Evolutionary conservation across 768 basidiomycete genomes (phyloP).

Genomic region (Kondoa malvinella): DNA sequence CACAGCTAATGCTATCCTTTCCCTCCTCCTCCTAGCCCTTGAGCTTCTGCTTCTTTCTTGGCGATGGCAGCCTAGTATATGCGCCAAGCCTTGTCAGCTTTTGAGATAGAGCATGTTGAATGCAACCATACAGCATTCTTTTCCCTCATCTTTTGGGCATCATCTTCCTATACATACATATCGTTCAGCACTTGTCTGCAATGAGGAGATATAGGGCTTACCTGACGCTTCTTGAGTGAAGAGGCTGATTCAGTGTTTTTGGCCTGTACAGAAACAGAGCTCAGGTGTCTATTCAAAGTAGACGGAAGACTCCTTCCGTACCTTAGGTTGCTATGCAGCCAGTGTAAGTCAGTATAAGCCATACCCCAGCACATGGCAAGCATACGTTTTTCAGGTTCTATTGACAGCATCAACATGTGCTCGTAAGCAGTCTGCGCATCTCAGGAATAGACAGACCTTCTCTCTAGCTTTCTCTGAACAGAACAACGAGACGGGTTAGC

Average conservation of each 20-base stretch:
- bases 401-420: background rate
- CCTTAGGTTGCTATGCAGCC: background rate
- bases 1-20: background rate
- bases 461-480: background rate
- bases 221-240: background rate
- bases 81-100: background rate
- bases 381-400: background rate
- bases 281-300: background rate
- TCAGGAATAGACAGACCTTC: background rate
- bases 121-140: background rate
- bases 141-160: background rate
- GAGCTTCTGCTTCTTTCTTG: background rate
- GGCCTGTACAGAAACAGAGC: background rate
- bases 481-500: background rate
- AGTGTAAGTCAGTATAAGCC: background rate
- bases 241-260: background rate
- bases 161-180: background rate
- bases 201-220: background rate
- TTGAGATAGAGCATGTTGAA: background rate
- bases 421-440: background rate
- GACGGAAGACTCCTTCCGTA: background rate
- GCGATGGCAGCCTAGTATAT: background rate
- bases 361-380: background rate
- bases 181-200: background rate
- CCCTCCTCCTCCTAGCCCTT: background rate